Base-by-base conservation (phyloP, 2,329 filamentous ascomycete genomes). In the Ascochyta clinopodiicola region DNA sequence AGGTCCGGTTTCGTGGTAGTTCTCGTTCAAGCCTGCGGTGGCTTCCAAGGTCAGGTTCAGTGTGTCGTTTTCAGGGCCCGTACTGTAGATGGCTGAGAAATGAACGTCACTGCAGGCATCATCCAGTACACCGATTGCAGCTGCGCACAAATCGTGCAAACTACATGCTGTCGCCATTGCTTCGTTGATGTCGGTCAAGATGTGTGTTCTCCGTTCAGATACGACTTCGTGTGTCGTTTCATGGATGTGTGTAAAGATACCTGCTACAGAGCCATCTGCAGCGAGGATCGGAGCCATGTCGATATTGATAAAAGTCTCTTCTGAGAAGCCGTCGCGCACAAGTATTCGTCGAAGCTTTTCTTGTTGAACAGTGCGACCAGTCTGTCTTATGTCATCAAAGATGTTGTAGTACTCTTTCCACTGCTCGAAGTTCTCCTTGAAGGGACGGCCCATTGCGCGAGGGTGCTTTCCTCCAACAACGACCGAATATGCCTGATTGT, bases 281-380 rank as follows among this genome's bases (percentile, higher is more conserved):
- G 89, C 90, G 3, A 93, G 83, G 48, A 93, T 79, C 0, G 90
- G 90, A 17, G 92, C 87, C 34, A 93, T 85, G 0, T 86, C 88
- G 88, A 89, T 92, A n/a, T 87, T 89, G 71, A 93, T 92, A 68
- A 89, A 93, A 0, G 88, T 86, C 68, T 94, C 90, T 73, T 95
- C 89, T 1, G 90, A 74, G 59, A 83, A 90, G 1, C 86, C 84
- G 59, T 86, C 83, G 10, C 90, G 84, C 37, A 82, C 79, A 17
- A 94, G 81, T 66, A 92, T 91, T 1, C 93, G 79, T 50, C 85
- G 85, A 60, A 93, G 88, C 64, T 93, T 90, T 59, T 92, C 86
- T 72, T 92, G 92, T 88, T 92, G 90, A 0, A 87, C 91, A 0
- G 90, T 88, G 75, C 92, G 86, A 0, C 90, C 91, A 5, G 85